Conservation (phyloP, 2,329 filamentous ascomycete species). For the Tricladium varicosporioides region DNA sequence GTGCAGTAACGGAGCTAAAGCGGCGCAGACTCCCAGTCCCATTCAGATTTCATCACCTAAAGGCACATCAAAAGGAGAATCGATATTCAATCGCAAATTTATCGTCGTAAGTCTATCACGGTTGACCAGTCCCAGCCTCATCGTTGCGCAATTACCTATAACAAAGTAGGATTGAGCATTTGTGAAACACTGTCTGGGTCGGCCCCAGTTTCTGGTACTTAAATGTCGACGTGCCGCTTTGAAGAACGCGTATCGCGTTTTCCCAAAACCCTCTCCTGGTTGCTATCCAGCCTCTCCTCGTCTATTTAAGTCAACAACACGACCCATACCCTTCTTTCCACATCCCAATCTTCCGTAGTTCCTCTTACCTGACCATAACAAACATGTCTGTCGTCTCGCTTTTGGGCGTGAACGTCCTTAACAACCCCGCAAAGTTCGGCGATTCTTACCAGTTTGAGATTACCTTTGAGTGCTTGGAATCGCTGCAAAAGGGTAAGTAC, state of each 20-base stretch:
- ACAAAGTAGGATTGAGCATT: too few species aligned
- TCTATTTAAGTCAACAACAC: background rate
- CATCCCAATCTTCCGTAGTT: background rate
- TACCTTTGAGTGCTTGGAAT: constrained; percentile 96
- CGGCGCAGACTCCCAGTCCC: too few species aligned
- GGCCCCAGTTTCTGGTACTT: too few species aligned
- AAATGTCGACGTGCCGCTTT: background rate
- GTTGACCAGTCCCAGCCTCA: too few species aligned
- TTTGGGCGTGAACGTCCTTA: constrained; percentile 90
- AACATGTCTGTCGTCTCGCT: constrained; percentile 94
- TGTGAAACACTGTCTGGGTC: too few species aligned
- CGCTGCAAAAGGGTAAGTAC: constrained; percentile 78
- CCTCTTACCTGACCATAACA: background rate
- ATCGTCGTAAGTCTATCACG: too few species aligned
- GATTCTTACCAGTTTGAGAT: constrained; percentile 97
- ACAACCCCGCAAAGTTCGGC: constrained; percentile 94
- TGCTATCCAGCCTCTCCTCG: background rate
- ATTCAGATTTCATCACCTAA: too few species aligned
- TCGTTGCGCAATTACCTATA: too few species aligned
- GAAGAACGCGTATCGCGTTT: background rate
- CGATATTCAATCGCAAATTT: too few species aligned
- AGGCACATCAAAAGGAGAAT: too few species aligned
- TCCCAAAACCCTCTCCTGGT: background rate
- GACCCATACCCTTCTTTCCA: background rate
- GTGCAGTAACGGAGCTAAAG: too few species aligned